phyloP scores from a whole-genome alignment of 441 rosid species.

The Gossypium gossypioides region DNA sequence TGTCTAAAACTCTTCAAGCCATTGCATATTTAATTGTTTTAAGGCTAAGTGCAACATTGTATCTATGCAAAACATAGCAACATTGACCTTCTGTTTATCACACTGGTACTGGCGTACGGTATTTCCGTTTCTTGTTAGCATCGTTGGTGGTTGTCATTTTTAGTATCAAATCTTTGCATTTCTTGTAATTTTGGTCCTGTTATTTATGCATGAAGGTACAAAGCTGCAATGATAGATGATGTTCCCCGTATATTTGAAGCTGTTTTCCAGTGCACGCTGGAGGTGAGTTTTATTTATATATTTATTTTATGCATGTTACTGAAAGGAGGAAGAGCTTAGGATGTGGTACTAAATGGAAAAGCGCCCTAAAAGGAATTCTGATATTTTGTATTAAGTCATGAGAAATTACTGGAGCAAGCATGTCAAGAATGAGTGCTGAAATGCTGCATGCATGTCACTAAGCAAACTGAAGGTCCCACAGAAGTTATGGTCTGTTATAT shows the following conservation, averaged over 20 bases:
- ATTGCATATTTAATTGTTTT: not conserved
- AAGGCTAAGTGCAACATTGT: not conserved
- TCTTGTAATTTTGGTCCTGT: not conserved
- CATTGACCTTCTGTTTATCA: not conserved
- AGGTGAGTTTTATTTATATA: conserved; percentile 41
- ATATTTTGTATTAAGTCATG: not conserved
- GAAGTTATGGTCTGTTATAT: not conserved
- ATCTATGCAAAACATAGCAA: not conserved
- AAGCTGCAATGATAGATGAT: conserved; percentile 84
- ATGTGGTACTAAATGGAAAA: not conserved
- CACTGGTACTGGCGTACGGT: not conserved
- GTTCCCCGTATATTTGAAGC: conserved; percentile 98
- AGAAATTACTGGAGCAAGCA: not conserved
- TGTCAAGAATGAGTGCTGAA: not conserved
- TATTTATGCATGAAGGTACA: conserved; percentile 46
- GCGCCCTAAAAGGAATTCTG: not conserved
- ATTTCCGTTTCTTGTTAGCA: not conserved
- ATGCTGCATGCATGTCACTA: not conserved
- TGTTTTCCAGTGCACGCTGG: conserved; percentile 92
- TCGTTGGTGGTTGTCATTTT: not conserved
- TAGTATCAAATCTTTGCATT: not conserved
- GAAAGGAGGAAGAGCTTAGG: not conserved
- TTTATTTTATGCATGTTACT: not conserved
- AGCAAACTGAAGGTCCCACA: not conserved
- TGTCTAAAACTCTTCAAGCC: not conserved